These are phyloP conservation scores for Carpinus fangiana DNA, from an alignment of 306 rosid species.

Conservation along the genomic window DNA sequence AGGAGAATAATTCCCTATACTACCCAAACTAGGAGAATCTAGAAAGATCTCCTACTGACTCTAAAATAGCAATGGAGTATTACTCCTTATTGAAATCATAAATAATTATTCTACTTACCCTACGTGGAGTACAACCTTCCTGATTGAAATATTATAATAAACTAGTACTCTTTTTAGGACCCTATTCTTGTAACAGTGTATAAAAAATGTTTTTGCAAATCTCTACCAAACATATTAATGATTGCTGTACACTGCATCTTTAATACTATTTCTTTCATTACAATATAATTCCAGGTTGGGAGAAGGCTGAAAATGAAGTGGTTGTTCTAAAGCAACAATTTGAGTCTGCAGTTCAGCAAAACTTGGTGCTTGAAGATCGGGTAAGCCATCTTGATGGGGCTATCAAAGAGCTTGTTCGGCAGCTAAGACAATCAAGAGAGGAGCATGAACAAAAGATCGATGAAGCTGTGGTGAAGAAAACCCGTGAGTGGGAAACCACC, in stretches of 20 bases:
- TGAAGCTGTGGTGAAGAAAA: conserved; percentile 60
- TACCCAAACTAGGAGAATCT: too few relatives aligned
- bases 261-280: conserved; percentile 4
- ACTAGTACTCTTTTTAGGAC: too few relatives aligned
- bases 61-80: too few relatives aligned
- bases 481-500: conserved; percentile 65
- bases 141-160: too few relatives aligned
- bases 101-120: too few relatives aligned
- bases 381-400: conserved; percentile 91
- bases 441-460: conserved; percentile 68
- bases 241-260: background rate
- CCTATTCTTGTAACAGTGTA: background rate
- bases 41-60: too few relatives aligned
- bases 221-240: background rate
- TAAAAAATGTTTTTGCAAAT: background rate
- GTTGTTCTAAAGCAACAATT: conserved; percentile 66
- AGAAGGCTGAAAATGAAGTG: conserved; percentile 91
- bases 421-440: conserved; percentile 89
- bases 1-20: too few relatives aligned
- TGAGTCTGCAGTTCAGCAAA: conserved; percentile 56
- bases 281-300: conserved; percentile 70
- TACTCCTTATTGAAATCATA: too few relatives aligned
- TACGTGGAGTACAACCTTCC: too few relatives aligned
- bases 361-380: conserved; percentile 67
- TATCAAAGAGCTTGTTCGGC: conserved; percentile 93